Conservation (phyloP, 345 rosid species). For the Laguncularia racemosa region DNA sequence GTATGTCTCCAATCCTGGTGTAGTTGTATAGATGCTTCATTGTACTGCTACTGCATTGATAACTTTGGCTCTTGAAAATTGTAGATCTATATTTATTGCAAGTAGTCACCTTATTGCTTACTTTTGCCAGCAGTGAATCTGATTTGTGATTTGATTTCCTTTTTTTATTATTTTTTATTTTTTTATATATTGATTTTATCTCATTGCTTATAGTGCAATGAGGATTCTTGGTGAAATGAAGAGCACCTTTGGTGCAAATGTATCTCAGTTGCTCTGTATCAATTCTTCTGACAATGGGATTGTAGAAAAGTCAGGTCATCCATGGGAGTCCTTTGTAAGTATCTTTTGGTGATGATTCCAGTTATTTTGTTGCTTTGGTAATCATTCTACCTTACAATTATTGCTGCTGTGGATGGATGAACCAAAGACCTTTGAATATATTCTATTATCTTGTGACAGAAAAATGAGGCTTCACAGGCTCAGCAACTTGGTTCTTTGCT, state of each 20-base stretch:
- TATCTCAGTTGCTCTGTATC: slow-evolving; percentile 75
- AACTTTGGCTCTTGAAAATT: too few species aligned
- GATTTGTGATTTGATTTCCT: not conserved
- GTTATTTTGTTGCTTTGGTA: slow-evolving; percentile 1
- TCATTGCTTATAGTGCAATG: slow-evolving; percentile 55
- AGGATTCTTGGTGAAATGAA: slow-evolving; percentile 81
- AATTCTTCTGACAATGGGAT: slow-evolving; percentile 79
- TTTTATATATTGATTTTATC: slow-evolving; percentile 8
- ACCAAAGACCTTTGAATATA: slow-evolving; percentile 5
- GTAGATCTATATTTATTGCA: too few species aligned
- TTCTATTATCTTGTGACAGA: slow-evolving; percentile 45
- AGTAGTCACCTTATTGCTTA: too few species aligned
- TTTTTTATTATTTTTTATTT: not conserved
- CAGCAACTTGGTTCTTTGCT: slow-evolving; percentile 66
- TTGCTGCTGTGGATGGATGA: slow-evolving; percentile 3
- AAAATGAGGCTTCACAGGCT: slow-evolving; percentile 36
- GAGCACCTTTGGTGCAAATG: slow-evolving; percentile 70
- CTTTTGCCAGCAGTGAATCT: too few species aligned
- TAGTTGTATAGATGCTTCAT: too few species aligned
- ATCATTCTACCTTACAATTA: not conserved
- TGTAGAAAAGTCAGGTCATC: slow-evolving; percentile 52
- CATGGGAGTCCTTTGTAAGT: slow-evolving; percentile 69
- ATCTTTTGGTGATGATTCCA: not conserved
- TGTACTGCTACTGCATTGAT: too few species aligned
- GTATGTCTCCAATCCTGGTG: too few species aligned